Base-by-base conservation (phyloP, 129 eudicot genomes). In the Chrysanthemum makinoi region DNA sequence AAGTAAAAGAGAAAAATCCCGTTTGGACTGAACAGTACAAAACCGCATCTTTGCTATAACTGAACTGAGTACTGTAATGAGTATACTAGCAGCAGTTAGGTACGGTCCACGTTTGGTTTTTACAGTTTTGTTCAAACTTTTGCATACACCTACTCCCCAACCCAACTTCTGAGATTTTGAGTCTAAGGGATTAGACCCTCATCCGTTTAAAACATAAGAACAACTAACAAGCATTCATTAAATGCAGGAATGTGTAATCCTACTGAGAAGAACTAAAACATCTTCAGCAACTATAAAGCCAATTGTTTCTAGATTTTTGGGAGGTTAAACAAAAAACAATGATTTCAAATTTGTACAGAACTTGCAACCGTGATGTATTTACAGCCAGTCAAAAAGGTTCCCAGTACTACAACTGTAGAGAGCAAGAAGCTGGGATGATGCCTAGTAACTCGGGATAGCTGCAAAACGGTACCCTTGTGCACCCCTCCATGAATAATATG, bases 401-500 rank as follows among this genome's bases (percentile, higher is more conserved):
- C 70, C 12, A 62, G 11, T 59, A 28, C 39, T 68, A 59, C 49
- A 17, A 59, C 14, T 47, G 49, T 17, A 43, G 24, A 65, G 58
- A 54, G 46, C 49, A 65, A 65, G 8, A 65, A 53, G 50, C 54
- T 12, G 4, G 72, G 24, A 54, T 59, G 43, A 66, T 39, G 49
- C 68, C 76, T 72, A 94, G 73, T 94, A 89, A 50, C 83, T 82
- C 44, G 98, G 98, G 76, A 94, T 94, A 44, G 95, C 82, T 22
- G 98, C 77, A 81, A 85, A 94, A 2, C 85, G 89, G 55, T 80
- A 94, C 10, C 97, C 98, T 68, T 83, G 86, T 47, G 97, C 97
- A 48, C 98, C 97, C 79, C 98, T 94, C 98, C 96, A 94, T 22
- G 98, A 84, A 70, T 94, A 94, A 73, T 89, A 94, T 7, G 96